Evolutionary conservation across 495 filamentous ascomycete species (phyloP), one percentile per base, ranked within the genome.

Genomic region (Aspergillus wentii): DNA sequence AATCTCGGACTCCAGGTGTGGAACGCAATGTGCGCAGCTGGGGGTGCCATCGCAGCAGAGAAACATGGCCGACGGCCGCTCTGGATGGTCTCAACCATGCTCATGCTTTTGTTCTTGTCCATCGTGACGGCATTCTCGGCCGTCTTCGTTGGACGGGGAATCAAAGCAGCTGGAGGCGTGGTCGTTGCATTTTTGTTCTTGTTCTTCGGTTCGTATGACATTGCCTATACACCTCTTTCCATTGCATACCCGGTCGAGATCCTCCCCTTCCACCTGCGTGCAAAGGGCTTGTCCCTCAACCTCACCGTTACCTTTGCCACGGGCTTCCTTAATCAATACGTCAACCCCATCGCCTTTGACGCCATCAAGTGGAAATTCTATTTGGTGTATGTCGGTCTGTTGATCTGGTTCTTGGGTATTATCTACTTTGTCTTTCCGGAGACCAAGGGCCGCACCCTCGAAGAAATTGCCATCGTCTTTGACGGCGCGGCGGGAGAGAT

Each of bases 201-300:
- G 18, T 83, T 77, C 54, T 52, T 60, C 50, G 46, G 67, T 47
- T 69, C 66, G 34, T 81, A 79, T 56, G 74, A 75, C 38, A 78
- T 80, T 38, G 74, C 71, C 19, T 80, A 72, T 59, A 78, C 73
- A 8, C 74, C 78, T 26, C 53, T 84, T 39, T 61, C 83, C 18
- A 74, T 82, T 33, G 75, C 80, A 11, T 80, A 80, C 51, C 72
- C 73, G 2, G 64, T 79, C 15, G 80, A 84, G 65, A 74, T 85
- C 27, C 59, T 82, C 16, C 79, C 79, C 0, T 86, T 78, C 64
- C 70, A 74, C 29, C 65, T 85, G 27, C 74, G 79, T 17, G 79
- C 80, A 27, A 85, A 82, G 66, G 79, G 80, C 29, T 74, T 84
- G 61, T 78, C 81, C 61, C 61, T 78, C 35, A 75, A n/a, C n/a